Evolutionary conservation across 768 basidiomycete genomes (phyloP), one percentile per base, ranked within the genome.

Genomic region (Glaciozyma martinii): DNA sequence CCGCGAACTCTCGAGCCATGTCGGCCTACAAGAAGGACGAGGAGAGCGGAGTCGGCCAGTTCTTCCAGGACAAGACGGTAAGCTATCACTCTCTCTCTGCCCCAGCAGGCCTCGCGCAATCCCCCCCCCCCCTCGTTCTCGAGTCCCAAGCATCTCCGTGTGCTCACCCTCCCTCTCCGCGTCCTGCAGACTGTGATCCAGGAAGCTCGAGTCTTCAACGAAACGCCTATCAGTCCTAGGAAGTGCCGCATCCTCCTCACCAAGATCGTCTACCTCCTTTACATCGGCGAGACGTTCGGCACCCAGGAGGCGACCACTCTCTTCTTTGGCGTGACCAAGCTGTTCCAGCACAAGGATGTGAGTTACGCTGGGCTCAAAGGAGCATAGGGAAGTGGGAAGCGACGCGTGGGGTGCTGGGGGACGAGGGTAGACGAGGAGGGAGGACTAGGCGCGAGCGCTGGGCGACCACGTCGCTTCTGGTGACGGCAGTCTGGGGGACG

Each of bases 291-390:
- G 79, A 90, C 84, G 1, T 91, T 98, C 76, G 84, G 83, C 42
- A 88, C 90, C 1, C 93, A 97, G 78, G 95, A 99, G 78, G 93
- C 94, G 1, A 99, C 95, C 18, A 90, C 88, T 12, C 79, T 99
- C 70, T 99, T 99, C 84, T 99, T 99, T 78, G 94, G 95, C 52
- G 94, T 93, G 0, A 97, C 95, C 3, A 99, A 99, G 79, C 78
- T 99, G 63, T 99, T 99, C 79, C 95, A 98, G 79, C 89, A 99
- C 78, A 99, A 98, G 77, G 95, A 99, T 80, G 94, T 97, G 75
- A 79, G 94, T 76, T 5, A 15, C 13, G 12, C 23, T 30, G 13
- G 12, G 32, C 13, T 30, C 15, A 15, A 10, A 18, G 29, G 53
- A 54, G 53, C 5, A 19, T 15, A 30, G 16, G 29, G 53, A 13